Evolutionary conservation across 805 yeast genomes (phyloP).

Genomic region (Saccharomycopsis selenospora): DNA sequence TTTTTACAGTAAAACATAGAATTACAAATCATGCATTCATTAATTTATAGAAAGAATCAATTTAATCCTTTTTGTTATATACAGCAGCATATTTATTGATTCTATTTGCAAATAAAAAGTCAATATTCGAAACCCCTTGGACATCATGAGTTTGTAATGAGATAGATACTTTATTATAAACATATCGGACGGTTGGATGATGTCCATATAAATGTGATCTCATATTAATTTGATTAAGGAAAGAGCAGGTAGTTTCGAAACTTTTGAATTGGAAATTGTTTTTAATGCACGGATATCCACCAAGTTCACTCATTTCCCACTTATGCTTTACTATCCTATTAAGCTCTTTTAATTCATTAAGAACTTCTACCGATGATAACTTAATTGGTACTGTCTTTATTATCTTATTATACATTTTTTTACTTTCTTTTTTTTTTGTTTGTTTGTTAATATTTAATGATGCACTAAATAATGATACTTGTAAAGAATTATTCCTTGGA

Average conservation of each 20-base stretch:
- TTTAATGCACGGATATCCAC: slow-evolving; percentile 22
- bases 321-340: background rate
- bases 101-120: slow-evolving; percentile 48
- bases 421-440: no score
- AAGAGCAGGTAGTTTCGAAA: slow-evolving; percentile 62
- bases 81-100: slow-evolving; percentile 32
- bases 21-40: no score
- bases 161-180: slow-evolving; percentile 51
- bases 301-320: background rate
- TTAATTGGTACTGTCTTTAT: background rate
- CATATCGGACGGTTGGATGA: slow-evolving; percentile 63
- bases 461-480: no score
- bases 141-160: slow-evolving; percentile 61
- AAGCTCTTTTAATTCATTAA: background rate
- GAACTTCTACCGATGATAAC: background rate
- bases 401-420: slow-evolving; percentile 1
- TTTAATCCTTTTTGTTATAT: slow-evolving; percentile 22
- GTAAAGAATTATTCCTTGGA: no score
- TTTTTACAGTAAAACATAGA: no score
- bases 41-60: no score
- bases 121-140: slow-evolving; percentile 45
- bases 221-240: slow-evolving; percentile 50
- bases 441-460: no score
- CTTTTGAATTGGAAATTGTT: slow-evolving; percentile 38
- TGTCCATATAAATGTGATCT: slow-evolving; percentile 54